Base-by-base conservation (phyloP, 129 eudicot species). In the Pittosporum tobira region DNA sequence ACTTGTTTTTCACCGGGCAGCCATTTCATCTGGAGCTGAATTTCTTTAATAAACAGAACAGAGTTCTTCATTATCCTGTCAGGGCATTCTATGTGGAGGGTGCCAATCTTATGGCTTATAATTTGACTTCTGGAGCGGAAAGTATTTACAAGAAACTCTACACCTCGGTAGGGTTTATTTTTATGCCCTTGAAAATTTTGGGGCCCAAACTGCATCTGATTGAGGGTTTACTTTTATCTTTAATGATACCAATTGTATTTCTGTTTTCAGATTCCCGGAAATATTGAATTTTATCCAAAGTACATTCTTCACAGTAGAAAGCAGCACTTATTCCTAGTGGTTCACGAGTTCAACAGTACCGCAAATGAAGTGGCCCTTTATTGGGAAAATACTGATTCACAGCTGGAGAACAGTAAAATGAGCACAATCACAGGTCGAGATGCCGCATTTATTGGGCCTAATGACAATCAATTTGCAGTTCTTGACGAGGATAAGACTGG, bases 71-170 rank as follows among this genome's bases (percentile, higher is more conserved):
- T 49, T 91, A 91, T 76, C 95, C 98, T 20, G 84, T 84, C 29
- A 78, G 98, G 73, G 98, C 95, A 57, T 91, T 91, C 38, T 91
- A 86, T 67, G 59, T 78, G 26, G 98, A 91, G 64, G 98, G 98
- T 63, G 72, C 78, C 57, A 91, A 91, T 74, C 94, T 91, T 38
- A 86, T 91, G 98, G 95, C 98, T 15, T 91, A 91, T 71, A 91
- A 83, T 73, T 76, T 91, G 19, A 58, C 84, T 53, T 65, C 94
- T 71, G 98, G 98, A 71, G 72, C 66, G 21, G 98, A 91, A 47
- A 86, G 73, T 67, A 75, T 86, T 53, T 91, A 91, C 83, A 91
- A 91, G 83, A 91, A 86, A 73, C 95, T 91, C 48, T 83, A 86
- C 73, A 55, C 79, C 69, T 83, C 98, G 89, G 98, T 91, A 85